phyloP scores from a whole-genome alignment of 768 basidiomycete species.

The Butyriboletus loyo region DNA sequence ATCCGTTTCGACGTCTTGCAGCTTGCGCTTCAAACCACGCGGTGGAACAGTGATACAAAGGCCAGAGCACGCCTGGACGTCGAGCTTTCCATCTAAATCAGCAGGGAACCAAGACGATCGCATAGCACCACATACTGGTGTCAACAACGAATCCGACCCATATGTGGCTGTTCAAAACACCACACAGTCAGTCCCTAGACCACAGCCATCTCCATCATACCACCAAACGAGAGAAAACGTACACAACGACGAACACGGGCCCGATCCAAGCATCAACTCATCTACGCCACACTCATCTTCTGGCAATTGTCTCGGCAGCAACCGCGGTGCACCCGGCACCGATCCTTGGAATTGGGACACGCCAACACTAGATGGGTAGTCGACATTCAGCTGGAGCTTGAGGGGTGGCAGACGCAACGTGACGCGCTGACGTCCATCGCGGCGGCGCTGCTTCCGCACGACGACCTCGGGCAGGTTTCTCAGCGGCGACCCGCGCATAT shows the following conservation, averaged over 20 bases:
- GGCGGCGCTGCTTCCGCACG: neutral
- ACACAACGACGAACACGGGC: slow-evolving; percentile 13
- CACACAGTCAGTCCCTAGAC: neutral
- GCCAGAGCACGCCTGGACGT: slow-evolving; percentile 12
- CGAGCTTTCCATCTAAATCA: slow-evolving; percentile 1
- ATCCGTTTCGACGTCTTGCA: slow-evolving; percentile 15
- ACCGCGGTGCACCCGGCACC: slow-evolving; percentile 25
- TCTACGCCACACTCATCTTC: slow-evolving; percentile 21
- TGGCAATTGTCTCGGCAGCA: slow-evolving; percentile 24
- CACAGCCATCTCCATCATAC: neutral
- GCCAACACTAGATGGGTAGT: neutral
- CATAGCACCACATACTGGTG: slow-evolving; percentile 17
- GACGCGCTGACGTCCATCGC: slow-evolving; percentile 1
- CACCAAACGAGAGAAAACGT: neutral
- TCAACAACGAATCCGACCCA: slow-evolving; percentile 3
- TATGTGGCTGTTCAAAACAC: slow-evolving; percentile 12
- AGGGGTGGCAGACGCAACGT: slow-evolving; percentile 12
- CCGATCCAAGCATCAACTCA: slow-evolving; percentile 8
- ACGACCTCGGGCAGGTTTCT: slow-evolving; percentile 10
- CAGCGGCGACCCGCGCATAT: slow-evolving; percentile 5
- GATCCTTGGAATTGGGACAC: neutral
- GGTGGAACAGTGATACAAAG: slow-evolving; percentile 26
- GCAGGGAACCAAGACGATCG: neutral
- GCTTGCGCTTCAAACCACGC: slow-evolving; percentile 22
- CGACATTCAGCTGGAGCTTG: slow-evolving; percentile 3